phyloP scores from a whole-genome alignment of 2,329 filamentous ascomycete species.

The Aspergillus hortae region DNA sequence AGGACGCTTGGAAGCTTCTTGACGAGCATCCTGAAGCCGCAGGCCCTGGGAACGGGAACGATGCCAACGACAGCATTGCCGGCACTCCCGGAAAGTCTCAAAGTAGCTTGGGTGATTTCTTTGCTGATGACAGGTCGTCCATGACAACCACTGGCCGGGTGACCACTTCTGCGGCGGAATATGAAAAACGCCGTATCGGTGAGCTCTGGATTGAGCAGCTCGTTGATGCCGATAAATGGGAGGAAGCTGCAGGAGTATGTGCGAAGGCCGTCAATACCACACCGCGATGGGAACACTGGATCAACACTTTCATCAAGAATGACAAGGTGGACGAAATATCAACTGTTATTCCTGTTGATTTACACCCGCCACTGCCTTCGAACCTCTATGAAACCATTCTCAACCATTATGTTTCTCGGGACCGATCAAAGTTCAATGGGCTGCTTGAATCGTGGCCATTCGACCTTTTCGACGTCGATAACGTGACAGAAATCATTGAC shows the following conservation, averaged over 20 bases:
- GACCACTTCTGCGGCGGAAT: slow-evolving; percentile 66
- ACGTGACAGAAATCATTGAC: slow-evolving; percentile 73
- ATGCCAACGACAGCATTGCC: slow-evolving; percentile 31
- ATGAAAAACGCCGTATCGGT: slow-evolving; percentile 85
- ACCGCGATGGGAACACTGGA: slow-evolving; percentile 90
- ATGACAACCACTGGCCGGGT: slow-evolving; percentile 58
- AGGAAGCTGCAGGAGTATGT: slow-evolving; percentile 71
- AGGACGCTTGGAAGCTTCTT: slow-evolving; percentile 83
- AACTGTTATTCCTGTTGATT: slow-evolving; percentile 72
- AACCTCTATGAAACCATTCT: slow-evolving; percentile 86
- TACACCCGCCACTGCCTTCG: slow-evolving; percentile 73
- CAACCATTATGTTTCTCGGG: slow-evolving; percentile 77
- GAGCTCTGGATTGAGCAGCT: slow-evolving; percentile 92
- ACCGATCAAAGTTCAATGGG: slow-evolving; percentile 72
- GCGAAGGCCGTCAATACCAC: slow-evolving; percentile 77
- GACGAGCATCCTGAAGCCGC: slow-evolving; percentile 78
- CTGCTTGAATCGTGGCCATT: slow-evolving; percentile 79
- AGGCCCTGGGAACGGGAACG: slow-evolving; percentile 36
- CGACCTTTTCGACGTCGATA: slow-evolving; percentile 76
- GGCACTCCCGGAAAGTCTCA: slow-evolving; percentile 32
- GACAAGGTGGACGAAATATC: slow-evolving; percentile 88
- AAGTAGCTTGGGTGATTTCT: slow-evolving; percentile 62
- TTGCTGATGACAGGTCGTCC: slow-evolving; percentile 65
- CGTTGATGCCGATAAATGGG: slow-evolving; percentile 71
- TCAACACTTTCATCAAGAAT: slow-evolving; percentile 83